Evolutionary conservation across 495 filamentous ascomycete genomes (phyloP).

Genomic region (Bathelium albidoporum): DNA sequence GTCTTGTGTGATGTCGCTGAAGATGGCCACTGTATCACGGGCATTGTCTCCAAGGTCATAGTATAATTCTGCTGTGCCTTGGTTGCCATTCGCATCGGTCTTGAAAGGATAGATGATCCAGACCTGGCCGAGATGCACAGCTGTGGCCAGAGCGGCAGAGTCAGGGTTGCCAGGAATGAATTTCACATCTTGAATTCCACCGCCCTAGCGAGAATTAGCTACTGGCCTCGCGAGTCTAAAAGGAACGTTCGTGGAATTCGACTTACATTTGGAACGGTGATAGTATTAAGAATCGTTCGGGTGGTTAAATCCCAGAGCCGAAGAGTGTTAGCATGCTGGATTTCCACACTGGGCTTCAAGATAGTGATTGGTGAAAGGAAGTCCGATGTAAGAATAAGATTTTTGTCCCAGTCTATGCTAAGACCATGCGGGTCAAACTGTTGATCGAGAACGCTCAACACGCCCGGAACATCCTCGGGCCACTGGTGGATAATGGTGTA

Average conservation of each 20-base stretch:
- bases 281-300: conserved; percentile 47
- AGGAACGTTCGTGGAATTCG: background rate
- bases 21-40: conserved; percentile 48
- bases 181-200: conserved; percentile 56
- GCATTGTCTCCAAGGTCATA: conserved; percentile 49
- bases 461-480: conserved; percentile 43
- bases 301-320: conserved; percentile 47
- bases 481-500: conserved; percentile 54
- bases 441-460: conserved; percentile 45
- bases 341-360: conserved; percentile 47
- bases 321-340: conserved; percentile 44
- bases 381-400: conserved; percentile 50
- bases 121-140: conserved; percentile 51
- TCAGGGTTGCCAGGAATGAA: conserved; percentile 54
- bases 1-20: conserved; percentile 50
- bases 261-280: conserved; percentile 47
- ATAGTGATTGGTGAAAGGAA: conserved; percentile 51
- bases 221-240: background rate
- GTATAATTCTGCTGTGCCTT: conserved; percentile 46
- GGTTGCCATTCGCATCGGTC: conserved; percentile 41
- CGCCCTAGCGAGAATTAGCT: conserved; percentile 30
- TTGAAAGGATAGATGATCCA: conserved; percentile 58
- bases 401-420: conserved; percentile 46
- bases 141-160: conserved; percentile 49
- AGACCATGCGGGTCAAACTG: conserved; percentile 54